Base-by-base conservation (phyloP, 2,329 filamentous ascomycete genomes). In the Raffaelea ambrosiae region DNA sequence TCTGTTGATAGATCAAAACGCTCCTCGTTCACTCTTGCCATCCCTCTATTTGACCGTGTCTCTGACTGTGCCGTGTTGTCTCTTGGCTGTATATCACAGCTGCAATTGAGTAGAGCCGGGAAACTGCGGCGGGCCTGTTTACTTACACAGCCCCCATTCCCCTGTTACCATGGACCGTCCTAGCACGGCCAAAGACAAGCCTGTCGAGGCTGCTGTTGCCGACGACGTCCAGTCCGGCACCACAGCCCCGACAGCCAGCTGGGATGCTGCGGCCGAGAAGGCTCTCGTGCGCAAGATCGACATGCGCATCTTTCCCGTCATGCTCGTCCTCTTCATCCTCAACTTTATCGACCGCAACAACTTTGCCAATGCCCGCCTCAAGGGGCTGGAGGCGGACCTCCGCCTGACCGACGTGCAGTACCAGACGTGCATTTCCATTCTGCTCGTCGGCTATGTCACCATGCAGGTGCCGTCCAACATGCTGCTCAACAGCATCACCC, bases 301-400 rank as follows among this genome's bases (percentile, higher is more conserved):
- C 56, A 51, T 74, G 11, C 66, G 78, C 43, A 58, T 83, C 23
- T 64, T 84, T 56, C 79, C 79, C 2, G 75, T 76, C 61, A 66
- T 82, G n/a, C 72, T 82, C 50, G 56, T 81, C 50, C 79, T 83
- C 71, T 83, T 82, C 53, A 79, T 83, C 53, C 62, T 83, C 61
- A 83, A 81, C 56, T 82, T 79, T 59, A 63, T 82, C 40, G 75
- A 78, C 48, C 52, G 59, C 56, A 67, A 66, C 55, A 68, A 66
- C 54, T 66, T 67, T 44, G 63, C 63, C 9, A 62, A 63, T 14
- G 73, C 70, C 4, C 61, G 63, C 50, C 60, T 76, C 43, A 70
- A 67, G 4, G 71, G 71, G 2, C 58, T 77, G 11, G 64, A 69
- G 42, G 58, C 66, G 3, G 74, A 77, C 40, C 57, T 76, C 26